These are phyloP conservation scores for Backusella liffmaniae DNA, from an alignment of 192 early-diverging fungal species.

Conservation along the genomic window DNA sequence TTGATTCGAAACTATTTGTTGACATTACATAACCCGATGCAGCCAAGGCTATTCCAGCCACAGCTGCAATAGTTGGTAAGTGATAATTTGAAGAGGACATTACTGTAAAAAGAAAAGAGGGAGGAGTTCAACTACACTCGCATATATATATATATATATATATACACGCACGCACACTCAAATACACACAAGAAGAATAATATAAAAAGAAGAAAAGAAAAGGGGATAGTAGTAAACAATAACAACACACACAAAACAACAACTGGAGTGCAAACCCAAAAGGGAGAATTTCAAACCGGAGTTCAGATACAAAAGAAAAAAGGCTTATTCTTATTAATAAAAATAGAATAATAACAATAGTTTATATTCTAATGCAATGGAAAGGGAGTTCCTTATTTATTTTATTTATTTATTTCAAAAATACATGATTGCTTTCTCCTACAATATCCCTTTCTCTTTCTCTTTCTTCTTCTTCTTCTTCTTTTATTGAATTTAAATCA, in stretches of 20 bases:
- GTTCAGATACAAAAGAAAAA: not conserved
- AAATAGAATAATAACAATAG: constrained; percentile 1
- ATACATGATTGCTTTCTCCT: not conserved
- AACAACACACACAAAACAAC: not conserved
- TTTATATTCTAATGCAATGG: not conserved
- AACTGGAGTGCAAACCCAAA: not conserved
- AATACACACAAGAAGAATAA: not conserved
- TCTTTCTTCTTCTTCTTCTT: constrained; percentile 1
- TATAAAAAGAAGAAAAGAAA: not conserved
- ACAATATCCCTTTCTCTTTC: constrained; percentile 2
- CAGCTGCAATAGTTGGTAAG: constrained; percentile 33
- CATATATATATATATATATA: not conserved
- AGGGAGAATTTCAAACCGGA: not conserved
- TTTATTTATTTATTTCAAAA: constrained; percentile 14
- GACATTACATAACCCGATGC: constrained; percentile 28
- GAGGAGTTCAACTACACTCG: not conserved
- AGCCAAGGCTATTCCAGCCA: constrained; percentile 37
- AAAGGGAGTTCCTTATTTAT: not conserved
- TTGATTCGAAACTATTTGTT: constrained; percentile 8
- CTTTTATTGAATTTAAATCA: not conserved
- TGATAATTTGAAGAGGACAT: constrained; percentile 33
- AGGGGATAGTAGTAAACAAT: not conserved
- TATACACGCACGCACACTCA: not conserved
- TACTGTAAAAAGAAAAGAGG: not conserved
- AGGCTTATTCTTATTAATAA: not conserved